phyloP scores from a whole-genome alignment of 805 yeast species.

The Blastobotrys peoriensis region DNA sequence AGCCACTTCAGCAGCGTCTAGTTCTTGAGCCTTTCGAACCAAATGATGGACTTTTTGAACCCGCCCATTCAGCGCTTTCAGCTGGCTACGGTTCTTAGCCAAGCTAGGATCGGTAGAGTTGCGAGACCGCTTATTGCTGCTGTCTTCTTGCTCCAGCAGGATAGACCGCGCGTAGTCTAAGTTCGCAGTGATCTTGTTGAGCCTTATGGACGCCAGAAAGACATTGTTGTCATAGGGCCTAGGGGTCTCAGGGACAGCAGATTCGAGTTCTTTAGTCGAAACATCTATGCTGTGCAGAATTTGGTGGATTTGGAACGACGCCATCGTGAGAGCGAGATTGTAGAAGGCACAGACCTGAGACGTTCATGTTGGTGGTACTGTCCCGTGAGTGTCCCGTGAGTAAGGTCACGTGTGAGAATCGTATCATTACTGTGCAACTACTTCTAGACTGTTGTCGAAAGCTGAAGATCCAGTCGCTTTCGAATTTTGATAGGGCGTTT shows the following conservation, averaged over 20 bases:
- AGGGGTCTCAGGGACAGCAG: neutral
- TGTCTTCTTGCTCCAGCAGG: conserved; percentile 17
- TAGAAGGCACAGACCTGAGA: no score
- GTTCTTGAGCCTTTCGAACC: conserved; percentile 7
- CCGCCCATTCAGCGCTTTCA: conserved; percentile 14
- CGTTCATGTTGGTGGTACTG: no score
- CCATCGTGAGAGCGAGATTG: no score
- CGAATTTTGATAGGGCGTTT: no score
- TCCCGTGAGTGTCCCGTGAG: no score
- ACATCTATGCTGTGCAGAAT: neutral
- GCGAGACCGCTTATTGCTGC: neutral
- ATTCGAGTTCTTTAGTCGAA: neutral
- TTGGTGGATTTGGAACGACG: neutral
- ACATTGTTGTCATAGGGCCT: conserved; percentile 8
- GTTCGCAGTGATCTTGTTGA: conserved; percentile 15
- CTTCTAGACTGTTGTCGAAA: no score
- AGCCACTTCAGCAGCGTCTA: conserved; percentile 5
- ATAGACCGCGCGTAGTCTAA: conserved; percentile 18
- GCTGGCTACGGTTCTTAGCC: conserved; percentile 2
- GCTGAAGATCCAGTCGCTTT: no score
- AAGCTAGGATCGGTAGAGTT: neutral
- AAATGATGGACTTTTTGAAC: conserved; percentile 10
- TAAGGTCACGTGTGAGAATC: no score
- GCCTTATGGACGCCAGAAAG: conserved; percentile 15
- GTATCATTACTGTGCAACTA: no score